These are phyloP conservation scores for Phaeoacremonium minimum DNA, from an alignment of 2,329 filamentous ascomycete genomes.

Conservation along the genomic window DNA sequence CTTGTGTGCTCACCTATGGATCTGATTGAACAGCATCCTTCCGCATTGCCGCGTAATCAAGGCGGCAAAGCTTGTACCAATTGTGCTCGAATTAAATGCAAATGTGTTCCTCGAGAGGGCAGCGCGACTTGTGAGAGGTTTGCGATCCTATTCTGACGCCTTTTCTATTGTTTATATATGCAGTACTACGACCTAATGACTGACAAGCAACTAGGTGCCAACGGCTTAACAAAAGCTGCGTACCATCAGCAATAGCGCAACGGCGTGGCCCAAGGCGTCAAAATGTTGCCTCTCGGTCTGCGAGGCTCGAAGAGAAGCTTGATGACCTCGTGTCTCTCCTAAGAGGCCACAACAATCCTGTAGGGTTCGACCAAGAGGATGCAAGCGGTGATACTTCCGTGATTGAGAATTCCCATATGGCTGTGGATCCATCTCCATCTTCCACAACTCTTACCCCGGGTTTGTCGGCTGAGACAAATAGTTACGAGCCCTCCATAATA, in stretches of 20 bases:
- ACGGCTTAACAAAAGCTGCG: slow-evolving; percentile 35
- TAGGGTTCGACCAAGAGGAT: too few species aligned
- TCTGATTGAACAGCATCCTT: too few species aligned
- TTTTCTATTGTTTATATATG: too few species aligned
- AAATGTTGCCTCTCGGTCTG: slow-evolving; percentile 26
- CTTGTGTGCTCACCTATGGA: too few species aligned
- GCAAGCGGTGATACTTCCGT: too few species aligned
- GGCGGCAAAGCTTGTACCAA: slow-evolving; percentile 2
- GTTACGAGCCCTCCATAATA: slow-evolving; percentile 1
- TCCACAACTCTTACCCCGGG: too few species aligned
- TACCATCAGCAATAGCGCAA: slow-evolving; percentile 28
- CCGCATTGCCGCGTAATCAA: not conserved
- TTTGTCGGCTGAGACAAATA: too few species aligned
- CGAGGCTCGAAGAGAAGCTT: slow-evolving; percentile 45
- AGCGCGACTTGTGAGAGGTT: not conserved
- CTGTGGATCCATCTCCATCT: too few species aligned
- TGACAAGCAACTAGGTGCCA: slow-evolving; percentile 9
- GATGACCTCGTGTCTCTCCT: slow-evolving; percentile 43
- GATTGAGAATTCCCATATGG: too few species aligned
- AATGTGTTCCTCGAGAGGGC: not conserved
- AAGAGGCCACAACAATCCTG: slow-evolving; percentile 15
- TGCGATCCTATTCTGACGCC: too few species aligned
- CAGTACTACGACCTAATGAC: too few species aligned
- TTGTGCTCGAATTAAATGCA: slow-evolving; percentile 2
- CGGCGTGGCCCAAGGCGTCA: slow-evolving; percentile 27